Evolutionary conservation across 371 early-diverging fungal genomes (phyloP).

Genomic region (Parasitella parasitica): DNA sequence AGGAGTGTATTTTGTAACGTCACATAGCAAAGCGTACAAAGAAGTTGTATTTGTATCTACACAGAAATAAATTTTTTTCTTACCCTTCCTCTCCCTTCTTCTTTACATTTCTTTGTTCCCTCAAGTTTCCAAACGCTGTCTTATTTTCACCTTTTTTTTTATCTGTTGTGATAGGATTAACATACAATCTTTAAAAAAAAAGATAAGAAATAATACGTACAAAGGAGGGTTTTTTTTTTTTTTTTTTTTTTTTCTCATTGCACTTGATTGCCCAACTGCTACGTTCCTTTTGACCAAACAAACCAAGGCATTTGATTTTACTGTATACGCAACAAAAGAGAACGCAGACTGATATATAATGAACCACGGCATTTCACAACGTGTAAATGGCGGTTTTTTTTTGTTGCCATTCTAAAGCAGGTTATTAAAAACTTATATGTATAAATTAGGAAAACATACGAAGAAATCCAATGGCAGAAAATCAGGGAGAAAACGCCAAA

Average conservation of each 20-base stretch:
- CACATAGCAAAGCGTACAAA: background rate
- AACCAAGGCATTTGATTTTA: too few species aligned
- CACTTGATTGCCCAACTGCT: too few species aligned
- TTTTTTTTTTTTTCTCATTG: background rate
- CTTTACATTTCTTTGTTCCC: background rate
- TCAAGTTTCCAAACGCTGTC: background rate
- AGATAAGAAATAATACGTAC: background rate
- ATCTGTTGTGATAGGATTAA: slow-evolving; percentile 9
- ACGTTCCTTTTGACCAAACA: background rate
- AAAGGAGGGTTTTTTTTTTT: background rate
- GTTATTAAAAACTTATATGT: background rate
- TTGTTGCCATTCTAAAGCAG: too few species aligned
- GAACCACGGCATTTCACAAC: slow-evolving; percentile 2
- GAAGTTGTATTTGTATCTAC: background rate
- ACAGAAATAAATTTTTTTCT: background rate
- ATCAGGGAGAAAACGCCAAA: background rate
- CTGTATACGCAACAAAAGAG: background rate
- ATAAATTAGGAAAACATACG: slow-evolving; percentile 7
- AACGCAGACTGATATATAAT: too few species aligned
- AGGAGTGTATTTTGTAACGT: background rate
- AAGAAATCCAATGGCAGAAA: background rate
- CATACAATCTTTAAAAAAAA: slow-evolving; percentile 1
- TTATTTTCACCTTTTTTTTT: background rate
- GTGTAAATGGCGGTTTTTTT: background rate
- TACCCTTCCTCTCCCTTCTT: background rate